Evolutionary conservation across 192 early-diverging fungal species (phyloP).

Genomic region (Coemansia sp.): DNA sequence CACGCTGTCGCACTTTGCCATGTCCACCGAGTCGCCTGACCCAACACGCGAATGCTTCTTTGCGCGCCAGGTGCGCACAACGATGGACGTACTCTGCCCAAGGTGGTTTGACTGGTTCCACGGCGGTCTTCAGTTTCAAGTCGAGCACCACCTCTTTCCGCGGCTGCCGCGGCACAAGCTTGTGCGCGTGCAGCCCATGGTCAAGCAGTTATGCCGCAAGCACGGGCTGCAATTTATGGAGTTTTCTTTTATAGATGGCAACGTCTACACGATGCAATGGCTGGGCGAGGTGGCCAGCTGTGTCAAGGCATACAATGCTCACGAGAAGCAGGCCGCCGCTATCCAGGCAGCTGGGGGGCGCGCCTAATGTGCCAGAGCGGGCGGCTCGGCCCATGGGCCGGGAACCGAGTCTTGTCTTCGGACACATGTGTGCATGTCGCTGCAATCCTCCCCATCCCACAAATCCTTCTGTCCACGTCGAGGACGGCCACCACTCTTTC

Average conservation of each 20-base stretch:
- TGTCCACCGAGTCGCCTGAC: slow-evolving; percentile 76
- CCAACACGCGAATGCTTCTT: slow-evolving; percentile 75
- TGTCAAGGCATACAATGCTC: slow-evolving; percentile 47
- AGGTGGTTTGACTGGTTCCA: slow-evolving; percentile 96
- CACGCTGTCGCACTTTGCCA: slow-evolving; percentile 94
- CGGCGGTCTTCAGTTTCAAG: slow-evolving; percentile 94
- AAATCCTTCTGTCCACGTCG: too few relatives aligned
- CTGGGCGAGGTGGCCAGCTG: slow-evolving; percentile 71
- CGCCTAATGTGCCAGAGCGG: too few relatives aligned
- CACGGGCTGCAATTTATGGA: slow-evolving; percentile 77
- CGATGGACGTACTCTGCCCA: slow-evolving; percentile 95
- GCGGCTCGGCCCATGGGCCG: too few relatives aligned
- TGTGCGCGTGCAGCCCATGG: slow-evolving; percentile 64
- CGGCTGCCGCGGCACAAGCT: slow-evolving; percentile 90
- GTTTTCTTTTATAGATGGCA: slow-evolving; percentile 81
- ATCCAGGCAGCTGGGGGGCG: not conserved
- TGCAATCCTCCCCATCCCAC: too few relatives aligned
- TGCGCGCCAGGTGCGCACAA: slow-evolving; percentile 83
- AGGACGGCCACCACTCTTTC: too few relatives aligned
- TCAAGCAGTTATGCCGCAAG: slow-evolving; percentile 70
- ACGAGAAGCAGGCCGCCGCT: slow-evolving; percentile 23
- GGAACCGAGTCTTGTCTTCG: too few relatives aligned
- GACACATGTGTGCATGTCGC: too few relatives aligned
- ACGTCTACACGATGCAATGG: slow-evolving; percentile 68
- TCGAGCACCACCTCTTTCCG: slow-evolving; percentile 95